Percentiles rank a stretch among this genome's conserved stretches.
These are phyloP conservation scores for Wallacemonas sp. DNA, from an alignment of 208 protist species.

Conservation along the genomic window DNA sequence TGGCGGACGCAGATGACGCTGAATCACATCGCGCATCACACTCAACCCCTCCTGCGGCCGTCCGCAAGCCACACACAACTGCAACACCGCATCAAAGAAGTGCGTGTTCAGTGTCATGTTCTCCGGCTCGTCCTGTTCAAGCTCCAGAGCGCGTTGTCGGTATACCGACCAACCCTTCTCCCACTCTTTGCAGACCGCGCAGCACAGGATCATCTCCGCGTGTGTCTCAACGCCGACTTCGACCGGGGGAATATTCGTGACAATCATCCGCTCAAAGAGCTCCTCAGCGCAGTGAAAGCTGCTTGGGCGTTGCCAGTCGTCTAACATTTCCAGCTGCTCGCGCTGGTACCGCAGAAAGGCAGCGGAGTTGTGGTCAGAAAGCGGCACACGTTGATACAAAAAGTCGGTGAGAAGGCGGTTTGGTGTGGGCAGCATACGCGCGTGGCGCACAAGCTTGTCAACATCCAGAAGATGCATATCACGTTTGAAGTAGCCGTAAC, in stretches of 20 bases:
- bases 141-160: conserved; percentile 65
- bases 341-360: conserved; percentile 83
- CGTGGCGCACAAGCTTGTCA: conserved; percentile 90
- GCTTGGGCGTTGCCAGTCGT: conserved; percentile 49
- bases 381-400: conserved; percentile 86
- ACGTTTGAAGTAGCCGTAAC: conserved; percentile 91
- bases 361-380: conserved; percentile 79
- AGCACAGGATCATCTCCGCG: conserved; percentile 92
- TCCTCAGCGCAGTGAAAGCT: conserved; percentile 73
- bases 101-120: conserved; percentile 68
- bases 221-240: conserved; percentile 85
- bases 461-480: conserved; percentile 91
- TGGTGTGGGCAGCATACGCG: conserved; percentile 85
- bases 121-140: conserved; percentile 52
- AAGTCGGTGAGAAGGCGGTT: conserved; percentile 87
- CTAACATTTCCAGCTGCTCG: conserved; percentile 74
- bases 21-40: conserved; percentile 74
- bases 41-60: conserved; percentile 54
- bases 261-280: conserved; percentile 89
- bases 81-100: conserved; percentile 81
- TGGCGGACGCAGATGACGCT: conserved; percentile 60
- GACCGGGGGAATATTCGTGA: conserved; percentile 89
- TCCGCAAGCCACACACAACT: conserved; percentile 70
- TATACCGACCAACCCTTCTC: conserved; percentile 84
- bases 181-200: conserved; percentile 74